Conservation (phyloP, 2,329 filamentous ascomycete species). For the Macrophomina tecta region DNA sequence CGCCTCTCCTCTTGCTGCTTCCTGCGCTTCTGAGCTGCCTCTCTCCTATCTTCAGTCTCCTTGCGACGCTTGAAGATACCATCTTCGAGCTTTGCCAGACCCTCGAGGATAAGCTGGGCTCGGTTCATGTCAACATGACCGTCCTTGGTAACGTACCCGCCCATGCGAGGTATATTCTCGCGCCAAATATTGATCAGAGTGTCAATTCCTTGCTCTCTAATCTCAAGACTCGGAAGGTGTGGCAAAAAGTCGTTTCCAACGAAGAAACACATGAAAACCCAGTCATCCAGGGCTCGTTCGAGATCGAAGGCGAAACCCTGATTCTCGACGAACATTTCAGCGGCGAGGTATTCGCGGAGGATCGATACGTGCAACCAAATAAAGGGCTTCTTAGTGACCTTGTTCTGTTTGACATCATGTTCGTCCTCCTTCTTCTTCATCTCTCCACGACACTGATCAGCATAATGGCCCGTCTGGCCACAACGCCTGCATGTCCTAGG, state of each 20-base stretch:
- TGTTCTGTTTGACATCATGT: conserved; percentile 80
- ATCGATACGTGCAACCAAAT: conserved; percentile 97
- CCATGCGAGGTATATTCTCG: conserved; percentile 88
- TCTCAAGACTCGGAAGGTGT: conserved; percentile 95
- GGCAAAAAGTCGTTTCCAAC: conserved; percentile 98
- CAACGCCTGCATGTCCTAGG: conserved; percentile 86
- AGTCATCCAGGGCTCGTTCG: conserved; percentile 93
- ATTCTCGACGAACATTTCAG: conserved; percentile 82
- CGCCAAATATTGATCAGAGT: conserved; percentile 97
- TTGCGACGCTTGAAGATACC: conserved; percentile 88
- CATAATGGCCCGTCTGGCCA: conserved; percentile 90
- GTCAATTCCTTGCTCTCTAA: conserved; percentile 96
- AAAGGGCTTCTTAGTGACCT: conserved; percentile 80
- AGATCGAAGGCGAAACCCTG: conserved; percentile 90
- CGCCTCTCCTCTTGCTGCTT: conserved; percentile 23
- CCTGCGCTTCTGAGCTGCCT: conserved; percentile 33
- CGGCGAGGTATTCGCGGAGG: conserved; percentile 88
- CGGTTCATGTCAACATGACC: conserved; percentile 86
- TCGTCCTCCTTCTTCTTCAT: conserved; percentile 79
- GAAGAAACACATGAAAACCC: conserved; percentile 99
- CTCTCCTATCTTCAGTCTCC: conserved; percentile 75
- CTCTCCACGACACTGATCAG: conserved; percentile 80
- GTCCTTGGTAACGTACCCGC: conserved; percentile 94
- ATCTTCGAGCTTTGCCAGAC: conserved; percentile 90
- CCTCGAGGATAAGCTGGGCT: conserved; percentile 86